phyloP scores from a whole-genome alignment of 192 early-diverging fungal genomes.

The Lobosporangium transversale region DNA sequence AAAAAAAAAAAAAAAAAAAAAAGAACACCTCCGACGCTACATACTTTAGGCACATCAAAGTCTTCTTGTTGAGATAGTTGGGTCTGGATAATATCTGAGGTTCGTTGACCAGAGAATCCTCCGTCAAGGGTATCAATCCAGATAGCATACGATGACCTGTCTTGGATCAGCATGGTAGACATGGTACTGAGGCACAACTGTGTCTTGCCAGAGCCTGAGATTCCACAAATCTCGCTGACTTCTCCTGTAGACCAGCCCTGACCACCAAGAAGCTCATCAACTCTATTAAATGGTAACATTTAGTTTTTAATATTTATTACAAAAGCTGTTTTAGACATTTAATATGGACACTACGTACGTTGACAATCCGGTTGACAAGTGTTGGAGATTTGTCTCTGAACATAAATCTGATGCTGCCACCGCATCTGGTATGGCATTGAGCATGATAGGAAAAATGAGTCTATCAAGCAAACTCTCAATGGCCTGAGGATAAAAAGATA shows the following conservation, averaged over 20 bases:
- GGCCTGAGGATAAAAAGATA: too few species aligned
- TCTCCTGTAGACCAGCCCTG: slow-evolving; percentile 26
- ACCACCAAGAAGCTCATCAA: slow-evolving; percentile 28
- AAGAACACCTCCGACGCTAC: too few species aligned
- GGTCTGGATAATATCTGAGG: slow-evolving; percentile 2
- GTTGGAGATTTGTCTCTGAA: background rate
- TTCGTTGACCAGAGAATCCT: slow-evolving; percentile 28
- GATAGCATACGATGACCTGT: slow-evolving; percentile 6
- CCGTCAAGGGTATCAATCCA: slow-evolving; percentile 40
- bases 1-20: too few species aligned
- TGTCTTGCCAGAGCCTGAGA: slow-evolving; percentile 23
- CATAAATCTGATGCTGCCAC: slow-evolving; percentile 15
- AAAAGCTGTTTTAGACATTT: too few species aligned
- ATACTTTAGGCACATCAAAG: too few species aligned
- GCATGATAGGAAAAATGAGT: slow-evolving; percentile 24
- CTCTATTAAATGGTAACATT: too few species aligned
- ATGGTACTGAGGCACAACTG: slow-evolving; percentile 24
- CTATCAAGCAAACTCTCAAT: slow-evolving; percentile 40
- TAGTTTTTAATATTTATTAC: too few species aligned
- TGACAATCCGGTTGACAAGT: slow-evolving; percentile 24
- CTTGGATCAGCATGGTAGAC: slow-evolving; percentile 4
- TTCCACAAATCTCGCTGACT: slow-evolving; percentile 36
- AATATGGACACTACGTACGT: slow-evolving; percentile 9
- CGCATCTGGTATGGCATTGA: slow-evolving; percentile 7
- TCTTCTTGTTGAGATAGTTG: background rate